phyloP scores from a whole-genome alignment of 2,329 filamentous ascomycete species.

The Ophiocordyceps camponoti-floridani region DNA sequence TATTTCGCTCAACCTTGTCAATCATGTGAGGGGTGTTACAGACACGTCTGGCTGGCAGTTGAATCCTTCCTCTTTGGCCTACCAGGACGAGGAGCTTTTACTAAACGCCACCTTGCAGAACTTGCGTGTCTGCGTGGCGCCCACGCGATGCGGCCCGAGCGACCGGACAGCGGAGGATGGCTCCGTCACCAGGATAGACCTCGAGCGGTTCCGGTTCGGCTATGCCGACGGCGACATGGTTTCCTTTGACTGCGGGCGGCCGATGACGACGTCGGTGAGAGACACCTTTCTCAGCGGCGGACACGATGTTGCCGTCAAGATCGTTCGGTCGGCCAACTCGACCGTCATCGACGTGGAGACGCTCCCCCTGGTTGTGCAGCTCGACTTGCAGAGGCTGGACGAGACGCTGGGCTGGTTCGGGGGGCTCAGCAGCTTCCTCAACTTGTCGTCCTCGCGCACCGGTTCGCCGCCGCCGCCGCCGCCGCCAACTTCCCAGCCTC shows the following conservation, averaged over 20 bases:
- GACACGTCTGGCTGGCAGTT: constrained; percentile 29
- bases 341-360: constrained; percentile 50
- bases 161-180: constrained; percentile 9
- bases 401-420: constrained; percentile 81
- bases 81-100: constrained; percentile 34
- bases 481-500: constrained; percentile 10
- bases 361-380: constrained; percentile 53
- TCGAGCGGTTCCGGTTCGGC: constrained; percentile 43
- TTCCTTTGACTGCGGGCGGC: constrained; percentile 39
- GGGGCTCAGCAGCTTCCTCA: constrained; percentile 77
- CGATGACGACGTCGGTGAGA: constrained; percentile 39
- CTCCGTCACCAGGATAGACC: constrained; percentile 19
- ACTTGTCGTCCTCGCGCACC: constrained; percentile 59
- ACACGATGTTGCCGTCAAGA: constrained; percentile 37
- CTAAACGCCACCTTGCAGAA: constrained; percentile 30
- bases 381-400: constrained; percentile 69
- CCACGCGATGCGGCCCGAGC: constrained; percentile 1
- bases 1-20: constrained; percentile 36
- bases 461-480: not conserved
- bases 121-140: constrained; percentile 14
- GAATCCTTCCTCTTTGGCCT: constrained; percentile 19
- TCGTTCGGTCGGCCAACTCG: constrained; percentile 24
- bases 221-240: constrained; percentile 45
- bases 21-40: constrained; percentile 32
- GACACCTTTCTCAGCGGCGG: constrained; percentile 39